Base-by-base conservation (phyloP, 2,329 filamentous ascomycete species). In the Fusarium chaquense region DNA sequence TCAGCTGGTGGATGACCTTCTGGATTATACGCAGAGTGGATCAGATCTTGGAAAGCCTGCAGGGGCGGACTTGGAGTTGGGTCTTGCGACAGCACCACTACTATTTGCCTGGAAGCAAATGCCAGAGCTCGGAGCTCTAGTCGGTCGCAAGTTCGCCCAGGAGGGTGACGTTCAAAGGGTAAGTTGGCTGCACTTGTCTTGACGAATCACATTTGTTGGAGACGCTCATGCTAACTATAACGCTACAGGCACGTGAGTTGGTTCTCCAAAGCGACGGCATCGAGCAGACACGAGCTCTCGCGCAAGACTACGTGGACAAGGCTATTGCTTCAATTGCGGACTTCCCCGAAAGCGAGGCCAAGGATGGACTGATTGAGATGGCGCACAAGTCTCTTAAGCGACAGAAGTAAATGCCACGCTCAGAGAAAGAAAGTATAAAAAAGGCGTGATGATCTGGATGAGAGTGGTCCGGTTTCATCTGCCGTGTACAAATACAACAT, bases 1-100 rank as follows among this genome's bases (percentile, higher is more conserved):
- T 82, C 96, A 99, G 84, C 86, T 99, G 12, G 95, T 99, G 18
- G 96, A 99, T 78, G 96, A 99, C 78, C 93, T 99, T 91, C 85
- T 99, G 74, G 96, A 99, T 80, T 99, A 98, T 79, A 98, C 96
- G 0, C 88, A 93, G 66, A 93, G 88, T 57, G 93, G 90, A 43
- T 86, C 88, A 62, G 94, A 98, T 78, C 83, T 99, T 43, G 96
- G 96, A 26, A 99, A 99, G 82, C 96, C 96, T 4, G 93, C 95
- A 7, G 96, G 95, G 41, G 96, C 96, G 32, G 96, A 99, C 81
- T 81, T 99, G 67, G 93, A 98, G 81, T 84, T 99, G 32, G 96
- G 96, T 6, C 86, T 99, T 60, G 96, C 96, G 44, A 99, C 96
- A 15, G 96, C 96, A 15, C 96, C 96, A 18, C 82, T 99, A 69